Evolutionary conservation across 2,329 filamentous ascomycete species (phyloP).

Genomic region (Basipetospora sp.): DNA sequence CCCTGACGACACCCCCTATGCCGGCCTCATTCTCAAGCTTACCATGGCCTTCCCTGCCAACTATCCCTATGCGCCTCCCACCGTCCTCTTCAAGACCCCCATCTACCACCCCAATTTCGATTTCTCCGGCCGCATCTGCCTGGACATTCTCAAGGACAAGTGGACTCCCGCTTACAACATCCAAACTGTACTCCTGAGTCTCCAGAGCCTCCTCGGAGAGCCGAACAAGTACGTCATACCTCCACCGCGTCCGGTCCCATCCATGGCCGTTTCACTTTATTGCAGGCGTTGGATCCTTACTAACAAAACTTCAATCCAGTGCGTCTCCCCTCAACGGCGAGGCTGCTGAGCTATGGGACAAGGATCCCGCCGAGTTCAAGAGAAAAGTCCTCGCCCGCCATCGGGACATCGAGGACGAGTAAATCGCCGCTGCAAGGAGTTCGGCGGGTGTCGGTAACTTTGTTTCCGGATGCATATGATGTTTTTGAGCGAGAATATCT

Average conservation of each 20-base stretch:
- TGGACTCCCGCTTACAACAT: slow-evolving; percentile 98
- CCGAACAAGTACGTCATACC: slow-evolving; percentile 97
- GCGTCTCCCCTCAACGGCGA: slow-evolving; percentile 90
- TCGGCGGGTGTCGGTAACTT: no score
- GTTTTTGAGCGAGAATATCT: neutral
- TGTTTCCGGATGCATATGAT: neutral
- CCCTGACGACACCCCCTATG: slow-evolving; percentile 82
- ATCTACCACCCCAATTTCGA: slow-evolving; percentile 99
- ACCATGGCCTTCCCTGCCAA: slow-evolving; percentile 79
- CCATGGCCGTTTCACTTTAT: no score
- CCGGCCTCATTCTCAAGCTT: slow-evolving; percentile 77
- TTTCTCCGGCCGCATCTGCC: slow-evolving; percentile 88
- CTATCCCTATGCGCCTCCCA: slow-evolving; percentile 84
- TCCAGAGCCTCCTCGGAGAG: slow-evolving; percentile 90
- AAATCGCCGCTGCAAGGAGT: no score
- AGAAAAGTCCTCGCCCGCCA: slow-evolving; percentile 51
- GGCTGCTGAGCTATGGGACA: slow-evolving; percentile 91
- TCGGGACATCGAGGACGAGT: slow-evolving; percentile 51
- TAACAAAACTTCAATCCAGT: no score
- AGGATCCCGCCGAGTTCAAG: slow-evolving; percentile 75
- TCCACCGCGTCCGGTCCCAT: no score
- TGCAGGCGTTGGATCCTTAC: no score
- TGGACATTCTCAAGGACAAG: slow-evolving; percentile 97
- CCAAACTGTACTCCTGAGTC: slow-evolving; percentile 76
- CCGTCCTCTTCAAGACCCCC: slow-evolving; percentile 91